Conservation (phyloP, 805 yeast species). For the Ogataea paraovalis region DNA sequence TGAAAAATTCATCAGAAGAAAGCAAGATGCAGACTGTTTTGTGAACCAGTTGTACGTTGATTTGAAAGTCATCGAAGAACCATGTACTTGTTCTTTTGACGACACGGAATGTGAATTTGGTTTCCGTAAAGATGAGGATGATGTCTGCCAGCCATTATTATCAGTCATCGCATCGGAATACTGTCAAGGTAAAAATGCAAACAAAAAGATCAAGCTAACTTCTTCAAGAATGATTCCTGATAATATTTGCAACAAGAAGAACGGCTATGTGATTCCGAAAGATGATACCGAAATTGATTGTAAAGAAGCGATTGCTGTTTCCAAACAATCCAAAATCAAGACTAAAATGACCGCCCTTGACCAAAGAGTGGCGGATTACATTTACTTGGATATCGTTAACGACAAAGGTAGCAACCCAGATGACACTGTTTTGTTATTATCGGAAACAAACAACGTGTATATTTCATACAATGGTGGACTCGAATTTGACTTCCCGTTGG, state of each 20-base stretch:
- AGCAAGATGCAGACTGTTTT: conserved; percentile 60
- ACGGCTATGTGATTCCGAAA: conserved; percentile 17
- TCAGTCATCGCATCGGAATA: conserved; percentile 14
- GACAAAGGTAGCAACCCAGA: conserved; percentile 38
- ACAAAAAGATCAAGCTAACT: conserved; percentile 20
- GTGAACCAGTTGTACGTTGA: conserved; percentile 46
- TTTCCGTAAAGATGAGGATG: conserved; percentile 33
- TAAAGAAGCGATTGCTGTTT: conserved; percentile 24
- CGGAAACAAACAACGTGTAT: conserved; percentile 47
- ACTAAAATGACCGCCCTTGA: conserved; percentile 42
- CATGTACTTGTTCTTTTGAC: conserved; percentile 58
- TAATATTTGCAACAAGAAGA: conserved; percentile 20
- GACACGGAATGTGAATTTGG: conserved; percentile 73
- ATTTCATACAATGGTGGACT: conserved; percentile 72
- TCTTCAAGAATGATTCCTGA: conserved; percentile 25
- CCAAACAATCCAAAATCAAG: conserved; percentile 27
- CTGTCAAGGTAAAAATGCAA: conserved; percentile 19
- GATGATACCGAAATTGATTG: conserved; percentile 35
- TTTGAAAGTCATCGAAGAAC: conserved; percentile 42
- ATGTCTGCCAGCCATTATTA: conserved; percentile 43
- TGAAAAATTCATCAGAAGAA: conserved; percentile 62
- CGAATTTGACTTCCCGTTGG: conserved; percentile 33
- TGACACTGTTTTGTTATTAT: conserved; percentile 62
- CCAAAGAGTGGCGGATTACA: conserved; percentile 51
- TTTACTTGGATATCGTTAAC: conserved; percentile 55